Percentiles rank a stretch among this genome's conserved stretches.
phyloP scores from a whole-genome alignment of 176 grass and related monocot species.

The Rhynchospora tenuis region DNA sequence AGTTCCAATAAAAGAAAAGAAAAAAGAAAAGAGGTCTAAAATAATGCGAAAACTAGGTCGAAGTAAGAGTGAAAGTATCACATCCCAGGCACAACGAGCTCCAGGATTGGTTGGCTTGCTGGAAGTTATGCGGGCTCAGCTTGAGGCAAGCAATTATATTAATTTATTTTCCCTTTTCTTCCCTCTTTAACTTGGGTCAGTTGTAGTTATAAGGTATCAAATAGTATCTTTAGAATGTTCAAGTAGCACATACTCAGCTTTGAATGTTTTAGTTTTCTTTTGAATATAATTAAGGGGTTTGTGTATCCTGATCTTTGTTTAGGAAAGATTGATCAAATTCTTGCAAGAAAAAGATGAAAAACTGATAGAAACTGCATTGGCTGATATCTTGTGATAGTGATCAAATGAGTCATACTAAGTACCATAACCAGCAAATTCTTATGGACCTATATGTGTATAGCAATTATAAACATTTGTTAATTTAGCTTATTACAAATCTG shows the following conservation, averaged over 20 bases:
- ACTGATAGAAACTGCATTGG: not conserved
- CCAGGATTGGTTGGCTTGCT: constrained; percentile 86
- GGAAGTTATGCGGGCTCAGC: constrained; percentile 85
- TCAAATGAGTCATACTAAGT: not conserved
- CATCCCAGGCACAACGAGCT: constrained; percentile 49
- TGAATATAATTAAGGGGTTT: not conserved
- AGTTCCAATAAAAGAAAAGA: constrained; percentile 94
- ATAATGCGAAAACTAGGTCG: constrained; percentile 82
- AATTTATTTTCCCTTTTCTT: not conserved
- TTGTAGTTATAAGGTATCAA: not conserved
- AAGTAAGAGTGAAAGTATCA: constrained; percentile 75
- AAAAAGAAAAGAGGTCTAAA: constrained; percentile 84
- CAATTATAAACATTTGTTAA: no score
- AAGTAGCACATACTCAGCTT: not conserved
- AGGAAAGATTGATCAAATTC: not conserved
- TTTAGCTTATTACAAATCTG: not conserved
- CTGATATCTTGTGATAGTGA: not conserved
- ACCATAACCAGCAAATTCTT: not conserved
- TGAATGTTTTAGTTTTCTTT: not conserved
- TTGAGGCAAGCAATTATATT: constrained; percentile 59
- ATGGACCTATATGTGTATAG: no score
- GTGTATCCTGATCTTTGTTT: not conserved
- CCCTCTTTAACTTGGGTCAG: not conserved
- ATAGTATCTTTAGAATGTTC: not conserved
- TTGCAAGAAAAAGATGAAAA: not conserved